Base-by-base conservation (phyloP, 2,329 filamentous ascomycete genomes). In the Fusarium lyarnte region DNA sequence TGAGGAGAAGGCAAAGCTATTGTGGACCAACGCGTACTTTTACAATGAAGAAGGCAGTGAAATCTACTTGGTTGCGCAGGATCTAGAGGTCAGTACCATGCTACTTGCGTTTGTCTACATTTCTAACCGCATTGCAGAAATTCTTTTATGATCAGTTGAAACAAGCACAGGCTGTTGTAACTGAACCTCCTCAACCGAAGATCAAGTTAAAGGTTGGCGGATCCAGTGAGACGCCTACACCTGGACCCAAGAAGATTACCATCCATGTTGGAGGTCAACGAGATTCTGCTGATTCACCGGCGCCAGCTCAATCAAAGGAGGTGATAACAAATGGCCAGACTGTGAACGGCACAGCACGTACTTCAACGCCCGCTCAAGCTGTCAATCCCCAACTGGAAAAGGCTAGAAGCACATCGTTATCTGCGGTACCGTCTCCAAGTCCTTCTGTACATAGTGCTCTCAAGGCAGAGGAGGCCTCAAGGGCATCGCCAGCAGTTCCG, bases 11-110 rank as follows among this genome's bases (percentile, higher is more conserved):
- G 87, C 93, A 17, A 93, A 91, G 76, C 87, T 93, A 58, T 90
- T 98, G 46, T 98, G 95, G 95, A 88, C 87, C 53, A 98, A 98
- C 81, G 94, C 94, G 1, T 92, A 91, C 77, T 92, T 92, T 66
- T 98, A 95, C 85, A 98, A 98, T 74, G 94, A 97, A 80, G 94
- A 97, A 78, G 93, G 92, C 8, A 97, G 95, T 77, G 92, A 94
- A 21, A 95, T 97, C 57, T 94, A 91, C 72, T 86, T 89, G 27
- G 85, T 96, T 68, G 94, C 94, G 2, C 89, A 91, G 53, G 91
- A 96, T 66, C 88, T 98, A 11, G 91, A 97, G 89, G 93, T 94
- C 84, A 53, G 76, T 76, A 17, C 13, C 8, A 10, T 19, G 6
- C 16, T 16, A 31, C 11, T 41, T 8, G 35, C 25, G 17, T 14